Evolutionary conservation across 768 basidiomycete species (phyloP).

Genomic region (Trametes villosa): DNA sequence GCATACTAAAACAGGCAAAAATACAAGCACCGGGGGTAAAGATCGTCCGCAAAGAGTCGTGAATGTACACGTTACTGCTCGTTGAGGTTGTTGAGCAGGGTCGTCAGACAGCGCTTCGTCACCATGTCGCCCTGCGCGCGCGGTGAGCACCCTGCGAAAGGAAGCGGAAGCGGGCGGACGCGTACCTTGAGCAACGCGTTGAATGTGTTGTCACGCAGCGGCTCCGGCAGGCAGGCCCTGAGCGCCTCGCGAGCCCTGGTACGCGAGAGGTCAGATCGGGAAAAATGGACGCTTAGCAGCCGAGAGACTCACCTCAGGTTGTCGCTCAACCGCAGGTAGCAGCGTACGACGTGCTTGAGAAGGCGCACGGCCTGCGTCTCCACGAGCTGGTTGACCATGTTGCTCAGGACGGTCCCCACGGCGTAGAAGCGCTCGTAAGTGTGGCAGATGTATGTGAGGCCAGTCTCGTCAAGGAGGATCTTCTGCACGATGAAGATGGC

Average conservation of each 20-base stretch:
- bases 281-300: background rate
- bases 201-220: constrained; percentile 93
- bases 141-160: background rate
- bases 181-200: constrained; percentile 84
- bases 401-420: constrained; percentile 96
- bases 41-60: constrained; percentile 15
- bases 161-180: background rate
- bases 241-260: constrained; percentile 92
- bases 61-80: constrained; percentile 41
- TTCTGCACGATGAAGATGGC: constrained; percentile 99
- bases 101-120: constrained; percentile 92
- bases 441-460: constrained; percentile 97
- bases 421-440: constrained; percentile 99
- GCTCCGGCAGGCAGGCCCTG: constrained; percentile 93
- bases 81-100: constrained; percentile 85
- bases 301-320: constrained; percentile 71
- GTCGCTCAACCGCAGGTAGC: constrained; percentile 94
- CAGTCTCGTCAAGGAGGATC: constrained; percentile 94
- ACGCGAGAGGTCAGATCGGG: constrained; percentile 5
- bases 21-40: constrained; percentile 24
- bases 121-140: constrained; percentile 88
- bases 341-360: constrained; percentile 97
- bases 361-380: constrained; percentile 97
- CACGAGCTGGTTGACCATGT: constrained; percentile 98
- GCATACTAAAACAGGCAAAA: constrained; percentile 25